Evolutionary conservation across 257 asterid genomes (phyloP).

Genomic region (Solanum gracilifrons): DNA sequence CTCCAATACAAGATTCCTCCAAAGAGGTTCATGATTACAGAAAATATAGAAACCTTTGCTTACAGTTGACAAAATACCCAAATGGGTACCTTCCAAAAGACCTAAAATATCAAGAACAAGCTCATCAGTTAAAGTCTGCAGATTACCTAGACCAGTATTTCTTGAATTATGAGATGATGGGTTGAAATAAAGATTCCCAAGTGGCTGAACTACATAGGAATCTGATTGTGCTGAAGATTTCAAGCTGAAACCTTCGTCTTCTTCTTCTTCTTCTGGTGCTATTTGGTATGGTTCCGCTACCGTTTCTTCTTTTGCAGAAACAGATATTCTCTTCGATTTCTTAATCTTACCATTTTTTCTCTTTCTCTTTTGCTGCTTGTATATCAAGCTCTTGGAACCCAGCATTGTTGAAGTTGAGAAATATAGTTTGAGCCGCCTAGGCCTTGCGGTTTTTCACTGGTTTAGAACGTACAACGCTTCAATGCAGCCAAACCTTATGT

Average conservation of each 20-base stretch:
- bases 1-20: constrained; percentile 80
- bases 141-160: constrained; percentile 67
- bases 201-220: constrained; percentile 76
- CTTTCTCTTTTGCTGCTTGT: constrained; percentile 19
- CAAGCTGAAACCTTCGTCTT: constrained; percentile 56
- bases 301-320: constrained; percentile 12
- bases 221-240: constrained; percentile 48
- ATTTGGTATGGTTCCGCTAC: background rate
- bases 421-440: background rate
- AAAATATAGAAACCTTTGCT: constrained; percentile 88
- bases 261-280: constrained; percentile 20
- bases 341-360: constrained; percentile 17
- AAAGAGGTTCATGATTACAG: constrained; percentile 86
- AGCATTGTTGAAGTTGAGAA: constrained; percentile 27
- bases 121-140: constrained; percentile 69
- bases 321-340: constrained; percentile 13
- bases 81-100: constrained; percentile 43
- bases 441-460: background rate
- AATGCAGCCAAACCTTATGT: background rate
- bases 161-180: constrained; percentile 50
- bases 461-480: background rate
- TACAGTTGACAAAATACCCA: constrained; percentile 71
- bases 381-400: constrained; percentile 25
- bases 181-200: constrained; percentile 76
- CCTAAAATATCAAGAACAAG: constrained; percentile 78